A percentile compares a stretch with the other conserved stretches of the same genome.
These are phyloP conservation scores for Didymella segeticola DNA, from an alignment of 2,329 filamentous ascomycete genomes.

Conservation along the genomic window DNA sequence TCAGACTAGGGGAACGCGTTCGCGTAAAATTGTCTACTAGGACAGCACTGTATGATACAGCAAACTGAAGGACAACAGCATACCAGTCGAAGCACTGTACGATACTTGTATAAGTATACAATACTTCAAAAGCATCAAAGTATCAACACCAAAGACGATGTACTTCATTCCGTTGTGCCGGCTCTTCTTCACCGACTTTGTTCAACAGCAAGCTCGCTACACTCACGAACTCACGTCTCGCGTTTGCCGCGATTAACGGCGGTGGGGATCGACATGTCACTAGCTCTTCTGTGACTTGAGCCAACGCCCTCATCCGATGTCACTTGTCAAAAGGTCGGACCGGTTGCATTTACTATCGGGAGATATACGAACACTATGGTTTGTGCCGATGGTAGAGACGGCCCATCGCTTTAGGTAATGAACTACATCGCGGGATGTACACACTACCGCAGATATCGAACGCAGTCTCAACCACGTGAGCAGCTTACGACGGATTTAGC, in stretches of 20 bases:
- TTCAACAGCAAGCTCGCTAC: not conserved
- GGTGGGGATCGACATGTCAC: not conserved
- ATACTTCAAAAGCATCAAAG: not conserved
- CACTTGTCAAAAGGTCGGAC: not conserved
- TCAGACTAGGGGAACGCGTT: not conserved
- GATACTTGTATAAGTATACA: not conserved
- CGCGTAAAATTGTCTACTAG: not conserved
- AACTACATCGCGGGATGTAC: not conserved
- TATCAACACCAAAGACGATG: not conserved
- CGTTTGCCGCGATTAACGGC: not conserved
- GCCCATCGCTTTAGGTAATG: not conserved
- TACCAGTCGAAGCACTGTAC: not conserved
- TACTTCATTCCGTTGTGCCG: not conserved
- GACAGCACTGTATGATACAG: not conserved
- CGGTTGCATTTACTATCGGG: not conserved
- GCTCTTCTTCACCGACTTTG: not conserved
- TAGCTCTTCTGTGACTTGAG: no score
- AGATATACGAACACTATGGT: not conserved
- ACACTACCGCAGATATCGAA: not conserved
- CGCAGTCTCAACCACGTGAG: not conserved
- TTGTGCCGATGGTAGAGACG: not conserved
- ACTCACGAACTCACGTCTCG: not conserved
- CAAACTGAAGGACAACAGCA: not conserved
- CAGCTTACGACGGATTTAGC: not conserved
- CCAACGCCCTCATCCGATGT: not conserved